Evolutionary conservation across 2,329 filamentous ascomycete species (phyloP).

Genomic region (Pestalotiopsis sp.): DNA sequence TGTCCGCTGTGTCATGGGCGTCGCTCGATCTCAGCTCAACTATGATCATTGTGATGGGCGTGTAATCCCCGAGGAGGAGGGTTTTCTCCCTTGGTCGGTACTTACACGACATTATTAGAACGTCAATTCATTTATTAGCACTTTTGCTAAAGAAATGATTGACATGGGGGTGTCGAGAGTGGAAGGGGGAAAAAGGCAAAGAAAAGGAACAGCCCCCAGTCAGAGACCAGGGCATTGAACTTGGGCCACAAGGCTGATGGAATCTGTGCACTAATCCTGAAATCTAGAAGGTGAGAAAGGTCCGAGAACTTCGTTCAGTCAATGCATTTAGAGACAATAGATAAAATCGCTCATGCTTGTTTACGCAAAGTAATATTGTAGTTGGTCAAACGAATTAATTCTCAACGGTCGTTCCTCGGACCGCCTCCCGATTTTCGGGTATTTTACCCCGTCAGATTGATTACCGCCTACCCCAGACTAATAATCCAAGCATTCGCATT

Average conservation of each 20-base stretch:
- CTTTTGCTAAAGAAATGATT: too few relatives aligned
- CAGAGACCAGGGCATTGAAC: too few relatives aligned
- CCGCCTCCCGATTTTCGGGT: not conserved
- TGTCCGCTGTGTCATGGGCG: not conserved
- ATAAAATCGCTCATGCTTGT: not conserved
- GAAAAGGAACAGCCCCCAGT: not conserved
- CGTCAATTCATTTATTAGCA: too few relatives aligned
- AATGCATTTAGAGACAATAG: not conserved
- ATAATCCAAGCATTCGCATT: too few relatives aligned
- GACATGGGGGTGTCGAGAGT: too few relatives aligned
- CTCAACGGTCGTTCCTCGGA: not conserved
- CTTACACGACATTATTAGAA: too few relatives aligned
- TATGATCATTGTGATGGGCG: not conserved
- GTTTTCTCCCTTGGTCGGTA: too few relatives aligned
- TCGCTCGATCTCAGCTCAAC: not conserved
- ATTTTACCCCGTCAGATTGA: not conserved
- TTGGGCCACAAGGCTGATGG: too few relatives aligned
- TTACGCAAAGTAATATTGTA: not conserved
- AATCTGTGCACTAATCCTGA: too few relatives aligned
- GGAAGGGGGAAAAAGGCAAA: not conserved
- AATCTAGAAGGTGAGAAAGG: too few relatives aligned
- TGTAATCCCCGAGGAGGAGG: not conserved
- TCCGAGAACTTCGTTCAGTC: not conserved
- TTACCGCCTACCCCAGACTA: not conserved
- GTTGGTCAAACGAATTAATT: not conserved